Conservation (phyloP, 2,329 filamentous ascomycete species). For the Pseudogymnoascus sp. region DNA sequence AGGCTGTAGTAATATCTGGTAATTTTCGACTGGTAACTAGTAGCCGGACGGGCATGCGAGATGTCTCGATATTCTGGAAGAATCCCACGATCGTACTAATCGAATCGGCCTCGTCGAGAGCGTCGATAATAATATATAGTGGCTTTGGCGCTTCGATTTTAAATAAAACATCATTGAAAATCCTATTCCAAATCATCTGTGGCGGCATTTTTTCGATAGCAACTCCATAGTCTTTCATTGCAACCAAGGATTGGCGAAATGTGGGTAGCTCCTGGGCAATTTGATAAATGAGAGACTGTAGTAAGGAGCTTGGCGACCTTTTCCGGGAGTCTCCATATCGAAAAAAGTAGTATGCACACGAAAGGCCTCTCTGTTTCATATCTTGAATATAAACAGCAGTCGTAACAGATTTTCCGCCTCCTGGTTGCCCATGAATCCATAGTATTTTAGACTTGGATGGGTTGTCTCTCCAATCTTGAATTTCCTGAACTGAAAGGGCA, state of each 20-base stretch:
- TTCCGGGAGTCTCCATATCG: constrained; percentile 24
- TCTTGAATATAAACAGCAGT: constrained; percentile 24
- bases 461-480: constrained; percentile 9
- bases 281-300: constrained; percentile 26
- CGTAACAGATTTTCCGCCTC: constrained; percentile 29
- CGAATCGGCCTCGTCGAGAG: constrained; percentile 16
- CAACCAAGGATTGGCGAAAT: constrained; percentile 6
- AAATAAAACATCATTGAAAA: constrained; percentile 15
- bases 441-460: constrained; percentile 15
- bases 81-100: background rate
- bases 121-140: constrained; percentile 19
- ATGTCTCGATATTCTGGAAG: background rate
- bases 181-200: constrained; percentile 14
- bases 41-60: background rate
- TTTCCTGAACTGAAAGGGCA: constrained; percentile 13
- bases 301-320: constrained; percentile 16
- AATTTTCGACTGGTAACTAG: constrained; percentile 3
- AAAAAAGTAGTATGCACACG: constrained; percentile 28
- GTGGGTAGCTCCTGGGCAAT: constrained; percentile 18
- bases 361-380: constrained; percentile 13
- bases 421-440: constrained; percentile 26
- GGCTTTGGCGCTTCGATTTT: constrained; percentile 9
- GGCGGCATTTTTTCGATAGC: constrained; percentile 13
- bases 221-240: background rate
- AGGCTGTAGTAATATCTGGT: background rate